Evolutionary conservation across 768 basidiomycete genomes (phyloP).

Genomic region (Mycena galopus): DNA sequence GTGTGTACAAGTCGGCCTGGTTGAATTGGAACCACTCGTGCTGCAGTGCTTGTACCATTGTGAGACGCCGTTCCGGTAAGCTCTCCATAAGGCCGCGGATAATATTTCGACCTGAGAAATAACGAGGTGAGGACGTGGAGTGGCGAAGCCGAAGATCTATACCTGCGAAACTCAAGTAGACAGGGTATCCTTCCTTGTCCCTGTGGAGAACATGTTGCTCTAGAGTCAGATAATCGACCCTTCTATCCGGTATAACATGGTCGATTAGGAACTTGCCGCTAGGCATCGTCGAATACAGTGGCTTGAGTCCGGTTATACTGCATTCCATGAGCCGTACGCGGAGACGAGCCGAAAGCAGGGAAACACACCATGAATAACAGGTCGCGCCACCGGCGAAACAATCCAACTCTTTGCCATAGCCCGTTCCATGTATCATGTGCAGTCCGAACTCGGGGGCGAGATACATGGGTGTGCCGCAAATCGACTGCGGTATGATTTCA

Average conservation of each 20-base stretch:
- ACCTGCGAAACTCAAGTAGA: conserved; percentile 42
- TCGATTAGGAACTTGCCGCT: not conserved
- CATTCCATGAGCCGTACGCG: not conserved
- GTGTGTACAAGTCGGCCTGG: conserved; percentile 8
- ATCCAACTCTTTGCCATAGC: conserved; percentile 90
- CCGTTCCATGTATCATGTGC: conserved; percentile 47
- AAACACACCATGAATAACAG: conserved; percentile 70
- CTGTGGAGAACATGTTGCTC: not conserved
- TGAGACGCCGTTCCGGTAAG: conserved; percentile 76
- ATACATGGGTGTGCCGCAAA: conserved; percentile 96
- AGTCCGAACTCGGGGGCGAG: conserved; percentile 88
- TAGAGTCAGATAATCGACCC: not conserved
- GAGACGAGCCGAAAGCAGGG: not conserved
- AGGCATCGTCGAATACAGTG: not conserved
- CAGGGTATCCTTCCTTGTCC: conserved; percentile 24
- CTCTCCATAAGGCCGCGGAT: conserved; percentile 72
- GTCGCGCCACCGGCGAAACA: conserved; percentile 97
- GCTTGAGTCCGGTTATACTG: not conserved
- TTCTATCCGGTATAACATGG: not conserved
- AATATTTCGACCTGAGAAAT: conserved; percentile 70
- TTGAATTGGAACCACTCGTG: conserved; percentile 80
- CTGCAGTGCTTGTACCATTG: conserved; percentile 70
- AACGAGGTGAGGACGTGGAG: not conserved
- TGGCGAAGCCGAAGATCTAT: conserved; percentile 48
- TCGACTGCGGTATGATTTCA: conserved; percentile 64